A percentile compares a stretch with the other conserved stretches of the same genome.
These are phyloP conservation scores for Olyra latifolia DNA, from an alignment of 176 grass and related monocot species.

Conservation along the genomic window DNA sequence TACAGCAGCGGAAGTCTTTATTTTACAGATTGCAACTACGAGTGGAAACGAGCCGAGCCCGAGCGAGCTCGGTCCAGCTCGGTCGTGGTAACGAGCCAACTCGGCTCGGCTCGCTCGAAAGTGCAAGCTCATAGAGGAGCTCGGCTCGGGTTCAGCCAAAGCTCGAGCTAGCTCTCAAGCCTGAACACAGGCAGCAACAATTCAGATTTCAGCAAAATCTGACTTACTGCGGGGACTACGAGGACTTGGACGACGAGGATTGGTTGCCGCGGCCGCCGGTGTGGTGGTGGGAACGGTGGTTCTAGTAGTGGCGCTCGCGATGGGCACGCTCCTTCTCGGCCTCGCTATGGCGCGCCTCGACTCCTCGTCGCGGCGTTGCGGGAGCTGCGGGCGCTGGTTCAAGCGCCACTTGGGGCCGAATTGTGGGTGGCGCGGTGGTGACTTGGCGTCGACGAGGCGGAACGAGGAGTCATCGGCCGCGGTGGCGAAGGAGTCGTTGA, in stretches of 20 bases:
- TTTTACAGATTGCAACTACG: too few relatives aligned
- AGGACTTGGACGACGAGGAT: slow-evolving; percentile 47
- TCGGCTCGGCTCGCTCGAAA: too few relatives aligned
- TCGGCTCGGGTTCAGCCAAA: too few relatives aligned
- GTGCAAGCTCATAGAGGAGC: too few relatives aligned
- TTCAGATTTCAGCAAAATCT: too few relatives aligned
- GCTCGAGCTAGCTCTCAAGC: too few relatives aligned
- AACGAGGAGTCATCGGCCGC: slow-evolving; percentile 66
- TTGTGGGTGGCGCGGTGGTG: slow-evolving; percentile 54
- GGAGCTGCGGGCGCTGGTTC: slow-evolving; percentile 70
- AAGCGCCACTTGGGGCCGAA: slow-evolving; percentile 80
- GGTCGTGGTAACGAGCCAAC: too few relatives aligned
- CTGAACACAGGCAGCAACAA: too few relatives aligned
- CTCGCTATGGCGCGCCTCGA: slow-evolving; percentile 71
- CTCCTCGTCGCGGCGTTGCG: slow-evolving; percentile 84
- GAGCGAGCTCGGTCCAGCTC: too few relatives aligned
- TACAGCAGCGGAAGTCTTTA: too few relatives aligned
- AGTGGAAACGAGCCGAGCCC: too few relatives aligned
- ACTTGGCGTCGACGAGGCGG: slow-evolving; percentile 67
- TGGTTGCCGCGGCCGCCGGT: slow-evolving; percentile 28
- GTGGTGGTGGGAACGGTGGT: slow-evolving; percentile 48
- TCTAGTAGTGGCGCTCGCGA: slow-evolving; percentile 65
- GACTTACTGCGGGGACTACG: too few relatives aligned
- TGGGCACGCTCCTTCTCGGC: slow-evolving; percentile 78
- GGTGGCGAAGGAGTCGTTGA: slow-evolving; percentile 59